Evolutionary conservation across 495 filamentous ascomycete genomes (phyloP), one percentile per base, ranked within the genome.

Genomic region (Aspergillus conjunctus): DNA sequence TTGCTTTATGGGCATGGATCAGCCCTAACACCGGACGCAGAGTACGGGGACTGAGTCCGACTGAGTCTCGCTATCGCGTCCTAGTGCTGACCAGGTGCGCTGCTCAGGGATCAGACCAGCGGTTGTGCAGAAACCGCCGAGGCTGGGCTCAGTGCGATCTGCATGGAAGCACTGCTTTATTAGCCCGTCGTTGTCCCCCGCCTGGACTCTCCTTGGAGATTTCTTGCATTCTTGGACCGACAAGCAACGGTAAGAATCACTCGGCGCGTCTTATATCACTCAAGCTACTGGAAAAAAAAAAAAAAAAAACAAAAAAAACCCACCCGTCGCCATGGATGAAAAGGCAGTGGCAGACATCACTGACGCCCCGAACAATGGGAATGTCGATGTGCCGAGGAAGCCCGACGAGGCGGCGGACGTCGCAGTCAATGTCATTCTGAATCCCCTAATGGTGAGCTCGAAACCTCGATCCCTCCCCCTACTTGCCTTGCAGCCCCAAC

Each of bases 361-460:
- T 11, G 37, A 7, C 37, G 37, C 11, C 37, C 15, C 37, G 11
- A 41, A 41, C 37, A 41, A 7, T 41, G 37, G 15, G 37, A 41
- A n/a, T n/a, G 11, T n/a, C 37, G 26, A 26, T 26, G 6, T 9
- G 4, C 37, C 6, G 15, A 3, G 56, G 50, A 43, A 72, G 37
- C 21, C 53, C 39, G 39, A 43, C 10, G 0, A 34, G 2, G 20
- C 1, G 17, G 37, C 5, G 17, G 54, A 56, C 43, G 37, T 26
- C 14, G 43, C 43, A 10, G 21, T 56, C 14, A 56, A 56, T 31
- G 68, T 80, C 39, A 67, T 80, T 45, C 64, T 74, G 62, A 80
- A 80, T 53, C 77, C 77, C 44, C 65, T 80, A 45, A 71, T 63
- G 68, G 77, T 79, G 34, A 69, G 73, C 37, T 5, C 37, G 11